Conservation (phyloP, 2,329 filamentous ascomycete genomes). For the Amesomyces nigricolor region DNA sequence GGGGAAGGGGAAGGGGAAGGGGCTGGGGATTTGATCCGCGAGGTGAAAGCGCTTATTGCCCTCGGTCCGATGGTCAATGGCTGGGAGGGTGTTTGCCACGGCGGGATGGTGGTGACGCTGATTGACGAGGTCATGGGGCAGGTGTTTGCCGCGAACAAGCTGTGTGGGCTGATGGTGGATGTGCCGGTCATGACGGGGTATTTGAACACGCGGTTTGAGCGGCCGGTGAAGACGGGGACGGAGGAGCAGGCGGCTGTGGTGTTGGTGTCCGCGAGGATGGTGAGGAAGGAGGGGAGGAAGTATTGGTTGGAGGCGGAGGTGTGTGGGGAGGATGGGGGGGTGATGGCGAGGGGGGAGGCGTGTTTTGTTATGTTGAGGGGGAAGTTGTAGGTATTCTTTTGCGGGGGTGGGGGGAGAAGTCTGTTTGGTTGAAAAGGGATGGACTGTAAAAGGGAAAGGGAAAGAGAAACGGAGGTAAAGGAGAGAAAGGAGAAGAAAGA, state of each 20-base stretch:
- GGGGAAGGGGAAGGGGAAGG: not conserved
- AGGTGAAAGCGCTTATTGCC: slow-evolving; percentile 32
- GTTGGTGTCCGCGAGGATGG: slow-evolving; percentile 40
- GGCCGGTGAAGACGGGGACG: slow-evolving; percentile 46
- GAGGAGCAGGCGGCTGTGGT: slow-evolving; percentile 30
- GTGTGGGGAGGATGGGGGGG: slow-evolving; percentile 42
- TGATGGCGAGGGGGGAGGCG: slow-evolving; percentile 48
- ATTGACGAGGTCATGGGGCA: slow-evolving; percentile 54
- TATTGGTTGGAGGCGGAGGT: slow-evolving; percentile 44
- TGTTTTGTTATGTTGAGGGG: slow-evolving; percentile 38
- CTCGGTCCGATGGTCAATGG: slow-evolving; percentile 51
- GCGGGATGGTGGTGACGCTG: slow-evolving; percentile 52
- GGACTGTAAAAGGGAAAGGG: not conserved
- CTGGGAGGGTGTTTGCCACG: slow-evolving; percentile 47
- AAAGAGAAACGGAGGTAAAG: too few relatives aligned
- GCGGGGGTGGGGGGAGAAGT: not conserved
- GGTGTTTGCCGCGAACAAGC: slow-evolving; percentile 39
- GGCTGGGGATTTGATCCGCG: slow-evolving; percentile 21
- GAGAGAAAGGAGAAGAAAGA: too few relatives aligned
- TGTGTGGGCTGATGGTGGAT: slow-evolving; percentile 16
- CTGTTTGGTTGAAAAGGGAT: not conserved
- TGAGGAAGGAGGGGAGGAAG: slow-evolving; percentile 49
- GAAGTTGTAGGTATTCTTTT: slow-evolving; percentile 3
- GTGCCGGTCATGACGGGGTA: slow-evolving; percentile 43
- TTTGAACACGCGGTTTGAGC: slow-evolving; percentile 50